Evolutionary conservation across 441 rosid genomes (phyloP), one percentile per base, ranked within the genome.

Genomic region (Eutrema salsugineum): DNA sequence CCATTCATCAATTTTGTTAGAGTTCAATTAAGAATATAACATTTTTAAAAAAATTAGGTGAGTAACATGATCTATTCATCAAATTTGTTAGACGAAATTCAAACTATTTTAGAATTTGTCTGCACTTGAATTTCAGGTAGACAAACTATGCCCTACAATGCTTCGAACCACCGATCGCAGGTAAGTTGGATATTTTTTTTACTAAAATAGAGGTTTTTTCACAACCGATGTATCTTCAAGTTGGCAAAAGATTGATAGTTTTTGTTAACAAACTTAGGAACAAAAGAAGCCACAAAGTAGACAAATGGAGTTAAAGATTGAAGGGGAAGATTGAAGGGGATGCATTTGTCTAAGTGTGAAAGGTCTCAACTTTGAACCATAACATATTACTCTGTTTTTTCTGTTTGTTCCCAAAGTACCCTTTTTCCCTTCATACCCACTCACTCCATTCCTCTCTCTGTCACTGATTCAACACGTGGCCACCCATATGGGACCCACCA

Each of bases 381-480:
- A 55, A 68, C 58, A 44, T 20, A 50, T 36, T 16, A n/a, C 22
- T 35, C 30, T 68, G 24, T 36, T 39, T 54, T 15, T 57, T 8
- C 7, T 36, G 5, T 6, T 55, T 58, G 27, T 69, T 44, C 53
- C 70, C 20, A 47, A 55, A 55, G 11, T 69, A 63, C 66, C 75
- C 71, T 19, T 49, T 48, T 57, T 47, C 30, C 33, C 43, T 12
- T 2, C 40, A 16, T 5, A 3, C 44, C 78, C 71, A 48, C 79
- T 70, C 67, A 70, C 62, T 48, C 35, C 67, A 76, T 64, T 38
- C 57, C 62, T 57, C 17, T 59, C 50, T 35, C 7, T 51, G 7
- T 65, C 72, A 38, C 24, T 28, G 11, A 63, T 70, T 63, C 69
- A 77, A 77, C 80, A 77, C 80, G 80, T 77, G 80, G 72, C 68